Evolutionary conservation across 2,329 filamentous ascomycete genomes (phyloP).

Genomic region (Aureobasidium leucospermi): DNA sequence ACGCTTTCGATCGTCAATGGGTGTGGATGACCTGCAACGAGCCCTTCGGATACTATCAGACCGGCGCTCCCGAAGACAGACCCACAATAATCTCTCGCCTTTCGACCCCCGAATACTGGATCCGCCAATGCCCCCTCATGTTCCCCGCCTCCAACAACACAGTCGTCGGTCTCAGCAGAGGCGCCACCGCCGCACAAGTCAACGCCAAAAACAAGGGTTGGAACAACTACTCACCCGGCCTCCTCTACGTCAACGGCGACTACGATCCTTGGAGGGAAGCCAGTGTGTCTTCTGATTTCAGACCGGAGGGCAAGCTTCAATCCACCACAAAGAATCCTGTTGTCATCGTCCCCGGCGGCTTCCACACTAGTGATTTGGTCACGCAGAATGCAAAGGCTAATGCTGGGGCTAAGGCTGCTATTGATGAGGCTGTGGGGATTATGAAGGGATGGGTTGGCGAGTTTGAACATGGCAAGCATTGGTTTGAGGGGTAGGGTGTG

Average conservation of each 20-base stretch:
- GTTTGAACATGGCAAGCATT: constrained; percentile 23
- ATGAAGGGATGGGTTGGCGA: constrained; percentile 49
- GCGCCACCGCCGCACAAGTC: constrained; percentile 41
- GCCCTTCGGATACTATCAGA: constrained; percentile 53
- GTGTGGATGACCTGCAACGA: constrained; percentile 57
- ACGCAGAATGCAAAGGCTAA: constrained; percentile 42
- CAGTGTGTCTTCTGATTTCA: constrained; percentile 45
- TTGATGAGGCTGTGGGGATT: constrained; percentile 43
- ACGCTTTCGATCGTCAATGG: constrained; percentile 48
- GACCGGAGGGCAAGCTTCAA: constrained; percentile 48
- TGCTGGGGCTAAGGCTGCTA: constrained; percentile 40
- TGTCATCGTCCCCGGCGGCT: constrained; percentile 45
- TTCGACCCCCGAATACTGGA: constrained; percentile 45
- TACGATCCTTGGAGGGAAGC: constrained; percentile 54
- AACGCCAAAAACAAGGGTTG: constrained; percentile 53
- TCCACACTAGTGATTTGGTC: constrained; percentile 51
- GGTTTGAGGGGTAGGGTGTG: neutral
- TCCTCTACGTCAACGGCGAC: constrained; percentile 53
- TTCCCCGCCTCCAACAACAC: constrained; percentile 48
- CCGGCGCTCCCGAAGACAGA: constrained; percentile 40
- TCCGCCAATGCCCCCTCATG: constrained; percentile 47
- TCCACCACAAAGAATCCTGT: constrained; percentile 44
- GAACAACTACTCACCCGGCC: constrained; percentile 41
- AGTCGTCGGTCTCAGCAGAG: constrained; percentile 42
- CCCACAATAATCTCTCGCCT: constrained; percentile 48